These are phyloP conservation scores for Chrysophaeum taylorii DNA, from an alignment of 352 stramenopile genomes.

Conservation along the genomic window DNA sequence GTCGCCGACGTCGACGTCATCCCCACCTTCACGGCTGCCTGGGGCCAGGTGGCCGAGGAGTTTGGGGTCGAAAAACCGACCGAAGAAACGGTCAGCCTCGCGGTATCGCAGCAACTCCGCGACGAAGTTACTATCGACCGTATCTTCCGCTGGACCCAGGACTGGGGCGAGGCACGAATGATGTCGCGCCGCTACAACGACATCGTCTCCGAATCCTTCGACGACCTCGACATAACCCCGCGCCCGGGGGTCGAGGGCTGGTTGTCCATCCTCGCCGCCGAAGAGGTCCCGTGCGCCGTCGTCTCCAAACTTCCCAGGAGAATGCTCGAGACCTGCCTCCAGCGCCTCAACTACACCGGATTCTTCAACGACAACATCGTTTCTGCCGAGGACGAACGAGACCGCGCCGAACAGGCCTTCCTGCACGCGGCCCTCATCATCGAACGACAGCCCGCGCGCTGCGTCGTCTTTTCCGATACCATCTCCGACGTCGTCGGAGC, in stretches of 20 bases:
- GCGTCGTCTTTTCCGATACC: slow-evolving; percentile 2
- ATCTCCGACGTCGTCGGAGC: not conserved
- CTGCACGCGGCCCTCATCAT: not conserved
- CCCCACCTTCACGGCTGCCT: not conserved
- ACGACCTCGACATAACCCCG: not conserved
- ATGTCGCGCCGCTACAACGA: not conserved
- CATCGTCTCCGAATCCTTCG: not conserved
- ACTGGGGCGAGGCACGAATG: not conserved
- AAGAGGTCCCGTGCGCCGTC: not conserved
- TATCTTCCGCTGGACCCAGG: slow-evolving; percentile 2
- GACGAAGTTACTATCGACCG: not conserved
- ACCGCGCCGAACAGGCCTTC: slow-evolving; percentile 4
- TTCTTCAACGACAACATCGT: slow-evolving; percentile 9
- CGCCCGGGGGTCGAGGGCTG: not conserved
- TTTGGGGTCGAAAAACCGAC: not conserved
- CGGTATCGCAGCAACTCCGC: not conserved
- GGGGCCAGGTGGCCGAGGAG: not conserved
- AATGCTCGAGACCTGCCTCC: not conserved
- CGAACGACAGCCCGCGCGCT: not conserved
- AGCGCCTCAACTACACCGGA: not conserved
- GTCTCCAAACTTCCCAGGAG: not conserved
- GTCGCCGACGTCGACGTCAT: slow-evolving; percentile 7
- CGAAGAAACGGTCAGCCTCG: not conserved
- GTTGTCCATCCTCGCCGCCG: not conserved
- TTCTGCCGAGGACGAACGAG: not conserved